A percentile compares a stretch with the other conserved stretches of the same genome.
Conservation (phyloP, 75 land plant species). For the Larix kaempferi region DNA sequence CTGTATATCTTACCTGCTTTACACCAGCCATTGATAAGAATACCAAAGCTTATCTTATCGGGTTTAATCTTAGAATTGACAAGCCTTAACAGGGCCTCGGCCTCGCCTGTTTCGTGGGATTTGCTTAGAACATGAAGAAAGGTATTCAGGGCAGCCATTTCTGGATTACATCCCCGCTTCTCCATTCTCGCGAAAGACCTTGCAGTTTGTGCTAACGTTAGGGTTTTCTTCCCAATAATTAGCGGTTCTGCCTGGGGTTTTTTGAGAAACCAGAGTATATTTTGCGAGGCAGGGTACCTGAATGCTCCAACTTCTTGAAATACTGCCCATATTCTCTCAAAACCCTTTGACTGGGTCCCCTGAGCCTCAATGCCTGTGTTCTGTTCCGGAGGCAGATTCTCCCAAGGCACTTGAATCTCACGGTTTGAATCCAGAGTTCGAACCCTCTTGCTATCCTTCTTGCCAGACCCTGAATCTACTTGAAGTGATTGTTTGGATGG, state of each 20-base stretch:
- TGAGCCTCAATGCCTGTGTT: background rate
- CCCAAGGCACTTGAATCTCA: background rate
- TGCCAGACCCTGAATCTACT: background rate
- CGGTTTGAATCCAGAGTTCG: background rate
- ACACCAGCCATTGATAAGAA: background rate
- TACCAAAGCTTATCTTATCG: background rate
- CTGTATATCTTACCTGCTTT: background rate
- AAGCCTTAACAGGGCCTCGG: background rate
- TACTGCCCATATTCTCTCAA: background rate
- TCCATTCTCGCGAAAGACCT: background rate
- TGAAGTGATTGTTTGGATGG: background rate
- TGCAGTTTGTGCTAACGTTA: background rate
- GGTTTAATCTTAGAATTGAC: background rate
- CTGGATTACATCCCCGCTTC: background rate
- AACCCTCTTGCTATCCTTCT: background rate
- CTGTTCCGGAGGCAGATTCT: background rate
- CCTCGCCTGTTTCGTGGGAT: background rate
- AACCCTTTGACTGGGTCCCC: background rate
- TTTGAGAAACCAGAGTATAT: background rate
- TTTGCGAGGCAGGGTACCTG: background rate
- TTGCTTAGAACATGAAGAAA: background rate
- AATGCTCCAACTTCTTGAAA: slow-evolving; percentile 3
- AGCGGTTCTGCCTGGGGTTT: background rate
- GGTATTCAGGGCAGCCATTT: background rate
- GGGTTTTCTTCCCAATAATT: background rate